Evolutionary conservation across 352 stramenopile genomes (phyloP), one percentile per base, ranked within the genome.

Genomic region (Pythium phragmitis): DNA sequence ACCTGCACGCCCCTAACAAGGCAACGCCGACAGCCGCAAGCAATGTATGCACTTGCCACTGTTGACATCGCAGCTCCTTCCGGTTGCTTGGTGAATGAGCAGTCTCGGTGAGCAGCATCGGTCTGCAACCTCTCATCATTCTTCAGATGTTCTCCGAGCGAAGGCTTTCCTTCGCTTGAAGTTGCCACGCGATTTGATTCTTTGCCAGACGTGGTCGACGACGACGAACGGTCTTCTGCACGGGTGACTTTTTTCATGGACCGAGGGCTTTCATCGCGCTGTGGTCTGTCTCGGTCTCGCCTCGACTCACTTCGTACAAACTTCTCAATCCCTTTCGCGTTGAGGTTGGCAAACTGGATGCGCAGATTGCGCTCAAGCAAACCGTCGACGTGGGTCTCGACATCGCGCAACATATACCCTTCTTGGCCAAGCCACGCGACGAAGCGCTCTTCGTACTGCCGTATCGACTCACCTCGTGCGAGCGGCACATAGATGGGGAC

Each of bases 381-480:
- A 11, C 28, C 26, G 33, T 67, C 57, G 16, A 19, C 17, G 13
- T 69, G 26, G 12, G 13, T 42, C 26, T 36, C 19, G 9, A 69
- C 14, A 0, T 67, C 62, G 7, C 19, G 8, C 19, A 67, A 30
- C 7, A 19, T 30, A 46, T 53, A 28, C 0, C 41, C 36, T 9
- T 55, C 9, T 7, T 8, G n/a, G 0, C 17, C 0, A 7, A 75
- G 17, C 59, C 62, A 75, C 36, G 37, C n/a, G 11, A 63, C 5
- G n/a, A 75, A 70, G 12, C 57, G 26, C 12, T 43, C 19, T 43
- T 75, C 69, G 50, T 68, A 68, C 54, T 63, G 53, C 17, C 28
- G 43, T 26, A 33, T 39, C 11, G 46, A 48, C 37, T 63, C 61
- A 37, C 61, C 53, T 13, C 45, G 61, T 13, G 53, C 53, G 14